Conservation (phyloP, 345 rosid genomes). For the Odontarrhena argentea region DNA sequence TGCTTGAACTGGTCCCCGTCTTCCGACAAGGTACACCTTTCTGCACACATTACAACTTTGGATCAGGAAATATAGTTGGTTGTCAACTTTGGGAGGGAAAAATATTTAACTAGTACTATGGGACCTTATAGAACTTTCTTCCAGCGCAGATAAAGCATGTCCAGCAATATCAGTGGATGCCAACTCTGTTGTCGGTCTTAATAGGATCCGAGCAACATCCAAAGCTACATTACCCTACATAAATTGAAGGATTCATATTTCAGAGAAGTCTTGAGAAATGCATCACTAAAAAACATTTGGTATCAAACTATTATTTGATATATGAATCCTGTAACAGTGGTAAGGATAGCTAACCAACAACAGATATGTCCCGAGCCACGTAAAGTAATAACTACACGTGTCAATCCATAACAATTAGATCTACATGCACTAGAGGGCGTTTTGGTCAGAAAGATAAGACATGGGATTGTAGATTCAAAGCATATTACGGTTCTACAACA, state of each 20-base stretch:
- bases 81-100: constrained; percentile 9
- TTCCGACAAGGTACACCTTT: constrained; percentile 83
- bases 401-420: constrained; percentile 1
- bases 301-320: not conserved
- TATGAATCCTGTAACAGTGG: constrained; percentile 10
- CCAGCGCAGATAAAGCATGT: constrained; percentile 74
- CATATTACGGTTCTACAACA: not conserved
- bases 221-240: constrained; percentile 96
- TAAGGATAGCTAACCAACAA: constrained; percentile 15
- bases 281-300: not conserved
- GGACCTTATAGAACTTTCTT: constrained; percentile 79
- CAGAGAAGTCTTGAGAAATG: constrained; percentile 19
- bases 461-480: not conserved
- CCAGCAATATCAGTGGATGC: constrained; percentile 82
- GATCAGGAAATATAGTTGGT: constrained; percentile 21
- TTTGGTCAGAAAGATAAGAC: not conserved
- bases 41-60: constrained; percentile 46
- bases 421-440: constrained; percentile 6
- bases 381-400: not conserved
- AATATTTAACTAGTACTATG: constrained; percentile 9
- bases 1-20: constrained; percentile 97
- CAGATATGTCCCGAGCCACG: not conserved
- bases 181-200: constrained; percentile 71
- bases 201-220: constrained; percentile 84
- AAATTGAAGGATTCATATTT: constrained; percentile 25